Evolutionary conservation across 1,284 basidiomycete genomes (phyloP), one percentile per base, ranked within the genome.

Genomic region (Rhodotorula sp.): DNA sequence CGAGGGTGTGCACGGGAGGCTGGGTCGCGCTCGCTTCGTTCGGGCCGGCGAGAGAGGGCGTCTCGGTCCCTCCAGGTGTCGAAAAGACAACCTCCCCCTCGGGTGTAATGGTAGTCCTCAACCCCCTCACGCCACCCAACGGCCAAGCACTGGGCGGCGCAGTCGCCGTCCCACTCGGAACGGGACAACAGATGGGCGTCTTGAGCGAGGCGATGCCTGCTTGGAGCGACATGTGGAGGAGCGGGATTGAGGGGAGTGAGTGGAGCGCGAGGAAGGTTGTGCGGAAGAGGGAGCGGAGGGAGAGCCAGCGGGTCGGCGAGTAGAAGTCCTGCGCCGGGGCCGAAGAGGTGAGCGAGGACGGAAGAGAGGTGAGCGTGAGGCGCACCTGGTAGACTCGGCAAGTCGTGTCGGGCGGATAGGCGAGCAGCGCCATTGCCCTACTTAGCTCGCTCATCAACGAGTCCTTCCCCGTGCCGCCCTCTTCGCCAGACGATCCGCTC

Each of bases 181-280:
- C 73, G 87, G 94, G 13, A 88, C 86, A 65, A 59, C 74, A 75
- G 46, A 67, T 71, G 4, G 70, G 68, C 13, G 67, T 68, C 48
- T 68, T 68, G 62, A 68, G 62, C 53, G 62, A 64, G 0, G 92
- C 62, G 54, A 63, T 55, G 46, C 62, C 62, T 6, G 62, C 62
- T 73, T 91, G 93, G 66, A 95, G 85, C 0, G 92, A 87, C 27
- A 96, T 87, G 74, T 92, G 86, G 13, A 97, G 85, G 10, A 94
- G 84, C 0, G 93, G 90, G 75, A 94, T 89, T 2, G 89, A 87
- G 1, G 94, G 91, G 39, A 96, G 84, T 11, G 67, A 88, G 79
- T 94, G 92, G 54, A 96, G 84, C 53, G 85, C 86, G 79, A 94
- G 91, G 67, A 94, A 90, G 0, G 92, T 90, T 6, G 87, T 82